Evolutionary conservation across 345 rosid species (phyloP).

Genomic region (Salix arbutifolia): DNA sequence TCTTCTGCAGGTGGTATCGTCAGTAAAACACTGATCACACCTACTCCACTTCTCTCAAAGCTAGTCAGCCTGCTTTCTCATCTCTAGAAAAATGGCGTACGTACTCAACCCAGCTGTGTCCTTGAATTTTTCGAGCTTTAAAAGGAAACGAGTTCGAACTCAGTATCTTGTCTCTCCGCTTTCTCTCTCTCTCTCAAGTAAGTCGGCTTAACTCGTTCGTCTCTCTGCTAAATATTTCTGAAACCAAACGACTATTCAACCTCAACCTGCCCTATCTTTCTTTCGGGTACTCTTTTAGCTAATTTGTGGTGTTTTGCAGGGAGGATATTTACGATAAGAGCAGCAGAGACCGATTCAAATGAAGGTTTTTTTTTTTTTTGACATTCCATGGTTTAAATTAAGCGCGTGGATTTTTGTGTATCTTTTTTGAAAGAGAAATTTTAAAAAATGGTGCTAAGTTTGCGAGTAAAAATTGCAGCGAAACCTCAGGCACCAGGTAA

Average conservation of each 20-base stretch:
- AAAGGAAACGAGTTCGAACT: conserved; percentile 30
- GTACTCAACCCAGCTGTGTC: conserved; percentile 48
- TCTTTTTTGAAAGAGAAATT: background rate
- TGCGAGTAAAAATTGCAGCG: conserved; percentile 30
- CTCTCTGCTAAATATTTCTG: background rate
- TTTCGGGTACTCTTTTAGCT: conserved; percentile 35
- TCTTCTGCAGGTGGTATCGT: background rate
- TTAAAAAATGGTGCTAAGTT: background rate
- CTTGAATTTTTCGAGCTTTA: conserved; percentile 30
- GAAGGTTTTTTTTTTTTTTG: conserved; percentile 43
- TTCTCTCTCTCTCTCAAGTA: conserved; percentile 50
- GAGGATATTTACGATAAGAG: conserved; percentile 63
- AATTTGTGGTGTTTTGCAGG: conserved; percentile 36
- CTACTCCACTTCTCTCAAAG: background rate
- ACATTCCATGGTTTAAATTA: background rate
- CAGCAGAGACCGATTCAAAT: conserved; percentile 72
- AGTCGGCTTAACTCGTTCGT: conserved; percentile 30
- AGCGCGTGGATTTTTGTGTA: background rate
- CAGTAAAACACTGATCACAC: background rate
- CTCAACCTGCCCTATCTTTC: conserved; percentile 21
- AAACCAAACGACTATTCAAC: background rate
- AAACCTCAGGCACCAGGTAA: conserved; percentile 67
- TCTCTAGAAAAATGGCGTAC: conserved; percentile 45
- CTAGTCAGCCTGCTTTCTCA: background rate
- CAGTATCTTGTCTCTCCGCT: conserved; percentile 26